These are phyloP conservation scores for Santalum album DNA, from an alignment of 164 flowering plant genomes.

Conservation along the genomic window DNA sequence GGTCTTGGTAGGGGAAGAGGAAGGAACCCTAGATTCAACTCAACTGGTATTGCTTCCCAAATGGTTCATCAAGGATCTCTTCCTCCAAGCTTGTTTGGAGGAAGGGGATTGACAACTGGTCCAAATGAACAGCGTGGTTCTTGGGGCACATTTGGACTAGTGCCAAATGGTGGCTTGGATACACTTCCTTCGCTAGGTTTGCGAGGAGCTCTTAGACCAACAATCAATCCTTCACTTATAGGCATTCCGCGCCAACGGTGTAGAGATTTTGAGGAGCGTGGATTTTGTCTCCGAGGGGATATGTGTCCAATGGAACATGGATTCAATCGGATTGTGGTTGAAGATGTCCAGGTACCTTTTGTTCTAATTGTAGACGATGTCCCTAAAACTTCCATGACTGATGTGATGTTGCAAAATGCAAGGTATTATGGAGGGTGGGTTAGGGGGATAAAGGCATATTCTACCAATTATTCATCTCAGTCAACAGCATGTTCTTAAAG, in stretches of 20 bases:
- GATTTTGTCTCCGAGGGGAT: constrained; percentile 95
- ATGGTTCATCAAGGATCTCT: constrained; percentile 47
- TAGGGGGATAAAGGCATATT: too few relatives aligned
- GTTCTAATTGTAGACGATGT: too few relatives aligned
- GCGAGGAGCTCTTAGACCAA: constrained; percentile 52
- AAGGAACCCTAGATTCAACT: constrained; percentile 46
- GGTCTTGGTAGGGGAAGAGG: constrained; percentile 72
- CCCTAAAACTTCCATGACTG: too few relatives aligned
- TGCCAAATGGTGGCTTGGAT: constrained; percentile 69
- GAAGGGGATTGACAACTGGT: constrained; percentile 63
- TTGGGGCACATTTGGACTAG: constrained; percentile 68
- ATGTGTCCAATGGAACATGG: constrained; percentile 99
- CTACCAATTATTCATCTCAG: too few relatives aligned
- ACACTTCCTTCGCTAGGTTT: constrained; percentile 57
- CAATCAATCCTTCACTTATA: constrained; percentile 45
- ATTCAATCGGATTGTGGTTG: constrained; percentile 82
- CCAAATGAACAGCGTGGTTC: constrained; percentile 45
- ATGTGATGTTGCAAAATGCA: too few relatives aligned
- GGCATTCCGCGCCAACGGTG: constrained; percentile 71
- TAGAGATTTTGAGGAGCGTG: constrained; percentile 96
- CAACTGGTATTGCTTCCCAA: constrained; percentile 61
- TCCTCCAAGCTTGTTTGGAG: constrained; percentile 47
- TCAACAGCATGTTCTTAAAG: too few relatives aligned
- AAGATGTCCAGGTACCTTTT: constrained; percentile 85
- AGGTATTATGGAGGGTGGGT: too few relatives aligned